Evolutionary conservation across 768 basidiomycete species (phyloP), one percentile per base, ranked within the genome.

Genomic region (Tremella yokohamensis): DNA sequence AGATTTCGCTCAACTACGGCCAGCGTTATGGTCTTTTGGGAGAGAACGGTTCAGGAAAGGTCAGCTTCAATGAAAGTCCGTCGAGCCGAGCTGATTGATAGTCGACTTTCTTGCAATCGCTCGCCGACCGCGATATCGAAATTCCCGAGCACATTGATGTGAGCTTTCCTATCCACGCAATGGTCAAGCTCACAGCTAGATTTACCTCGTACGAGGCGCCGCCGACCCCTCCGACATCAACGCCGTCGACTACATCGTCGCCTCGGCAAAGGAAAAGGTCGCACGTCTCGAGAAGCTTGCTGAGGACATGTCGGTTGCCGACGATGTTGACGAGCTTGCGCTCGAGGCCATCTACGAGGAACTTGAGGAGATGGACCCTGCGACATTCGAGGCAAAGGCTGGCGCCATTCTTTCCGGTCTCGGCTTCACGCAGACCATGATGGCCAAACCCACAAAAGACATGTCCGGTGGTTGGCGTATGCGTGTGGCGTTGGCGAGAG

Each of bases 401-500:
- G 88, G 87, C 52, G 88, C 88, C 65, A 94, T 99, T 67, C 83
- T 98, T n/a, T 89, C 94, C 69, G 96, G 94, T 84, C 84, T 99
- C 39, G 94, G 94, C 15, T 99, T 99, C 80, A 81, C 82, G 49
- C 83, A 83, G 68, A 74, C 80, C 54, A 98, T 98, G 94, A 96
- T 98, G 93, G 83, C 83, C 77, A 89, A 87, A 77, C 88, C 92
- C 2, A 99, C 94, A 26, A 94, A 90, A 79, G 94, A 99, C 76
- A 99, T 99, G 94, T 87, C 85, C 70, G 94, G 94, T 83, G 94
- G 94, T 69, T 99, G 94, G 94, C 84, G 94, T 52, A 99, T 99
- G 94, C 85, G 94, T 76, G 94, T 99, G 54, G 88, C 94, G 13
- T 87, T 99, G 39, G 94, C 94, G 34, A 83, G 94, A 49, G 94